These are phyloP conservation scores for Aspergillus uvarum DNA, from an alignment of 2,329 filamentous ascomycete genomes.

Conservation along the genomic window DNA sequence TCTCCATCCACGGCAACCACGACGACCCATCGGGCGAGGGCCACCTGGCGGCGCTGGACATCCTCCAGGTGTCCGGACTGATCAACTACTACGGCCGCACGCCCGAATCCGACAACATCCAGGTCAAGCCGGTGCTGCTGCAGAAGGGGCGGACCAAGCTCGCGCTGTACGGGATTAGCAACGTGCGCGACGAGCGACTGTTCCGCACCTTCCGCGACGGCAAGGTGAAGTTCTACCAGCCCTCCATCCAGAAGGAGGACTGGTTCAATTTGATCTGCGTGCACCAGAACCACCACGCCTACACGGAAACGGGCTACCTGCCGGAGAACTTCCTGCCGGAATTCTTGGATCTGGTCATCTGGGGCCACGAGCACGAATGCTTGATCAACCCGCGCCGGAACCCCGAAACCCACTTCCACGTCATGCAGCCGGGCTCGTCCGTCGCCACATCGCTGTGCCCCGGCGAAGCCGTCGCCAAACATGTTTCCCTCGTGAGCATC, in stretches of 20 bases:
- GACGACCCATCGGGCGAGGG: conserved; percentile 97
- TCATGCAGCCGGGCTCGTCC: conserved; percentile 96
- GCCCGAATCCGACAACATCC: conserved; percentile 88
- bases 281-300: conserved; percentile 92
- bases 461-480: conserved; percentile 86
- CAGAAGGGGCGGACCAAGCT: conserved; percentile 94
- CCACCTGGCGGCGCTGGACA: conserved; percentile 83
- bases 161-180: conserved; percentile 90
- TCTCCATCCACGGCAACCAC: conserved; percentile 97
- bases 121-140: conserved; percentile 84
- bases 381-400: conserved; percentile 81
- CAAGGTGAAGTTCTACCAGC: conserved; percentile 90
- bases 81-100: conserved; percentile 95
- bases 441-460: conserved; percentile 89
- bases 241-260: conserved; percentile 73
- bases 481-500: conserved; percentile 81
- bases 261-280: conserved; percentile 97
- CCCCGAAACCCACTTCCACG: conserved; percentile 83
- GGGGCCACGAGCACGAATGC: conserved; percentile 98
- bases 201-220: conserved; percentile 91
- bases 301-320: conserved; percentile 89
- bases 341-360: conserved; percentile 87
- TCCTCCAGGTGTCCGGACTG: conserved; percentile 85
- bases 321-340: conserved; percentile 90
- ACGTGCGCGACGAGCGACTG: conserved; percentile 91